A percentile compares a stretch with the other conserved stretches of the same genome.
Evolutionary conservation across 2,329 filamentous ascomycete species (phyloP).

Genomic region (Neoascochyta sp.): DNA sequence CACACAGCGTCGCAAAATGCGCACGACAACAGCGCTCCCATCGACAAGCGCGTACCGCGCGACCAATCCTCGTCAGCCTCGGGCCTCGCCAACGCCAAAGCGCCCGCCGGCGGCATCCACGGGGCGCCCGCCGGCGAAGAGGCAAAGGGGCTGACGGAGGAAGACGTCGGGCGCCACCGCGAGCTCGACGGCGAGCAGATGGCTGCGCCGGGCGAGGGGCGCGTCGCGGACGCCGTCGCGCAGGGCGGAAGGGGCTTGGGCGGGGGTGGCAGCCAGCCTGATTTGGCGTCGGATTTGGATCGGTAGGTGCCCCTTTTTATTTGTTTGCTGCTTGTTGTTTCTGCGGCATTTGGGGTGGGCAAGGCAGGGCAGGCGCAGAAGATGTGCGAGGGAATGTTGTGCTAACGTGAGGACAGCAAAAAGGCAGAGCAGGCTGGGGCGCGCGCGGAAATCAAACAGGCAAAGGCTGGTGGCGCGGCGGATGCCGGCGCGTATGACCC

Average conservation of each 20-base stretch:
- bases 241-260: slow-evolving; percentile 24
- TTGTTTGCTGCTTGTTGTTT: background rate
- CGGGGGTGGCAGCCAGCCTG: slow-evolving; percentile 39
- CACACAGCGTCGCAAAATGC: slow-evolving; percentile 33
- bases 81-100: slow-evolving; percentile 38
- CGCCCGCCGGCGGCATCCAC: slow-evolving; percentile 37
- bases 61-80: slow-evolving; percentile 37
- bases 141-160: slow-evolving; percentile 36
- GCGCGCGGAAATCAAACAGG: slow-evolving; percentile 40
- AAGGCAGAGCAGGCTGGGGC: slow-evolving; percentile 48
- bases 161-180: slow-evolving; percentile 43
- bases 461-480: slow-evolving; percentile 37
- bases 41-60: slow-evolving; percentile 39
- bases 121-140: slow-evolving; percentile 47
- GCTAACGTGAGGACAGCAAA: slow-evolving; percentile 37
- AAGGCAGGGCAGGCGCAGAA: background rate
- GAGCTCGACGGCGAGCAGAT: slow-evolving; percentile 50
- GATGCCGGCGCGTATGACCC: slow-evolving; percentile 45
- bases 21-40: slow-evolving; percentile 21
- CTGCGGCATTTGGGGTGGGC: background rate
- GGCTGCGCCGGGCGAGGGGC: slow-evolving; percentile 47
- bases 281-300: slow-evolving; percentile 46
- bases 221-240: slow-evolving; percentile 43
- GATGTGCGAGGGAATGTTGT: slow-evolving; percentile 1
- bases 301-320: slow-evolving; percentile 27